Evolutionary conservation across 2,329 filamentous ascomycete genomes (phyloP).

Genomic region (Coleophoma eucalyptorum): DNA sequence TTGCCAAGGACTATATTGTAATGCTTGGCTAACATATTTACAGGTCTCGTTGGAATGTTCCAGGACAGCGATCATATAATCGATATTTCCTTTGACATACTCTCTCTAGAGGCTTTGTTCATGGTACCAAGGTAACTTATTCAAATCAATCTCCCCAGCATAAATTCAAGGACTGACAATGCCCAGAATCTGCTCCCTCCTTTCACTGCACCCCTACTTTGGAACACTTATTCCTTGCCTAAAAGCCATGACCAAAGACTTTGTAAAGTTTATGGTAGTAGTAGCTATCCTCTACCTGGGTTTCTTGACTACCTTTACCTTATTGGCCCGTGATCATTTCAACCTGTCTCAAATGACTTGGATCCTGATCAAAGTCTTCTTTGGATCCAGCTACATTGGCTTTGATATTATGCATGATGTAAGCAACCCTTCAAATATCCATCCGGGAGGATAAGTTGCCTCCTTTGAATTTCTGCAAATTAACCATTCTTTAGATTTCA

Average conservation of each 20-base stretch:
- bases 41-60: slow-evolving; percentile 64
- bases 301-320: slow-evolving; percentile 82
- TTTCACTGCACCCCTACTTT: slow-evolving; percentile 87
- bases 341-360: slow-evolving; percentile 66
- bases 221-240: slow-evolving; percentile 85
- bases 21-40: slow-evolving; percentile 2
- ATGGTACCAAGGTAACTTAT: slow-evolving; percentile 64
- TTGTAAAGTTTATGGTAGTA: slow-evolving; percentile 77
- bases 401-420: slow-evolving; percentile 65
- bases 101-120: slow-evolving; percentile 84
- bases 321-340: slow-evolving; percentile 69
- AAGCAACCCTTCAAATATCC: slow-evolving; percentile 11
- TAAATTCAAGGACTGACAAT: no score
- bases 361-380: slow-evolving; percentile 77
- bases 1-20: not conserved
- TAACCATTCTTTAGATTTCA: slow-evolving; percentile 8
- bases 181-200: slow-evolving; percentile 72
- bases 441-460: not conserved
- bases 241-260: slow-evolving; percentile 92
- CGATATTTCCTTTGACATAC: slow-evolving; percentile 81
- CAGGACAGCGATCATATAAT: slow-evolving; percentile 59
- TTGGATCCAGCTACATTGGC: slow-evolving; percentile 71
- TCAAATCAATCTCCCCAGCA: no score
- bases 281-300: slow-evolving; percentile 81
- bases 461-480: slow-evolving; percentile 25